These are phyloP conservation scores for Mrakia gelida DNA, from an alignment of 768 basidiomycete species.

Conservation along the genomic window DNA sequence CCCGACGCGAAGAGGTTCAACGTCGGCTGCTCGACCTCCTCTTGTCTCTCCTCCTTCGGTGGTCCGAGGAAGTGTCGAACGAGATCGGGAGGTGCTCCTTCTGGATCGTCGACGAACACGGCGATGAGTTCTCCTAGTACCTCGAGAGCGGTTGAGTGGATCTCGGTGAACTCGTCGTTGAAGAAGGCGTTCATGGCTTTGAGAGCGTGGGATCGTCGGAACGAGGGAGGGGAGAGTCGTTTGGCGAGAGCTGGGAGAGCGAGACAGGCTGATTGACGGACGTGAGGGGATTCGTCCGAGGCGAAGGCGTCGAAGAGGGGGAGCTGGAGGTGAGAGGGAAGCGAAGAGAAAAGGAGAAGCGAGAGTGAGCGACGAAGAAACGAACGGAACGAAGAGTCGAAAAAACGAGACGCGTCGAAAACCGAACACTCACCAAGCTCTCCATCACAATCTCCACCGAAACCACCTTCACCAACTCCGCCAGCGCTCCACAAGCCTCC, in stretches of 20 bases:
- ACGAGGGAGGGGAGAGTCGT: constrained; percentile 54
- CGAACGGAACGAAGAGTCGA: too few species aligned
- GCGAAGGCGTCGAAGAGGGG: constrained; percentile 70
- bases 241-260: constrained; percentile 74
- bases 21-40: neutral
- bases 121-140: constrained; percentile 83
- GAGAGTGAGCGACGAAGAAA: neutral
- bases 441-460: constrained; percentile 64
- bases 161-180: constrained; percentile 59
- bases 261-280: constrained; percentile 80
- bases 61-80: constrained; percentile 69
- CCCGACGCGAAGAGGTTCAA: constrained; percentile 21
- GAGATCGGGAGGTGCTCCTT: constrained; percentile 63
- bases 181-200: constrained; percentile 62
- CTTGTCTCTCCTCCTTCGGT: neutral
- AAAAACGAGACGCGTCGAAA: constrained; percentile 23
- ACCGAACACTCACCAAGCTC: constrained; percentile 34
- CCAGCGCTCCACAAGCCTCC: constrained; percentile 82
- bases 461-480: constrained; percentile 79
- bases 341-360: too few species aligned
- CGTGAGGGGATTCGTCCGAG: constrained; percentile 68
- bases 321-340: constrained; percentile 52
- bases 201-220: constrained; percentile 63
- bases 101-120: constrained; percentile 60
- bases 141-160: constrained; percentile 76